A percentile compares a stretch with the other conserved stretches of the same genome.
Evolutionary conservation across 2,329 filamentous ascomycete species (phyloP).

Genomic region (Ophiostoma novo-ulmi): DNA sequence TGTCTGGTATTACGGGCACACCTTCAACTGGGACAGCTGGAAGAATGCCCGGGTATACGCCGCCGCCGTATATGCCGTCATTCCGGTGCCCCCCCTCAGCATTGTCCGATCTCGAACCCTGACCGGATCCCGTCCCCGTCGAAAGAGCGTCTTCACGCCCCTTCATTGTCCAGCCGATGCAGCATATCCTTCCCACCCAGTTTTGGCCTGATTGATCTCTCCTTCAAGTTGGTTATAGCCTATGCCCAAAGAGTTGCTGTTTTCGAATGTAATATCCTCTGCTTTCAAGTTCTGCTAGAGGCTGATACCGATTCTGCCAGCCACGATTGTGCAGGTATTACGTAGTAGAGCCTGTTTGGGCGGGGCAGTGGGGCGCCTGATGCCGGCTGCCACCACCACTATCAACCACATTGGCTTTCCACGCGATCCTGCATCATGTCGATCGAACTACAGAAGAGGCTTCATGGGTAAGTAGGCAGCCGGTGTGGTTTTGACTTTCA

Average conservation of each 20-base stretch:
- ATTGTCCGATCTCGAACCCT: background rate
- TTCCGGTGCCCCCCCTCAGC: background rate
- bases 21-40: conserved; percentile 41
- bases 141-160: conserved; percentile 26
- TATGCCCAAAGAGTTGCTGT: background rate
- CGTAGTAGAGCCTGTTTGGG: conserved; percentile 13
- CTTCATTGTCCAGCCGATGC: conserved; percentile 25
- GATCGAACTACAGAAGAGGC: background rate
- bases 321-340: background rate
- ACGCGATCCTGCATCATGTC: background rate
- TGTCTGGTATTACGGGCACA: conserved; percentile 37
- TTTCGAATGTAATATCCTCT: background rate
- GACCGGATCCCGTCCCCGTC: conserved; percentile 7
- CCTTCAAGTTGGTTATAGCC: background rate
- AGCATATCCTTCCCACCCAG: conserved; percentile 21
- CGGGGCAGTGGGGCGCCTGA: conserved; percentile 22
- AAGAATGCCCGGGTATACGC: conserved; percentile 37
- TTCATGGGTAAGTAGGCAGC: no score
- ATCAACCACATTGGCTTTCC: background rate
- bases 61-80: conserved; percentile 17
- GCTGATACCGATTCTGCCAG: background rate
- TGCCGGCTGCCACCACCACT: conserved; percentile 19
- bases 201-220: background rate
- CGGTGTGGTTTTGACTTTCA: no score
- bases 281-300: background rate